Evolutionary conservation across 2,329 filamentous ascomycete genomes (phyloP).

Genomic region (Phyllosticta citriasiana): DNA sequence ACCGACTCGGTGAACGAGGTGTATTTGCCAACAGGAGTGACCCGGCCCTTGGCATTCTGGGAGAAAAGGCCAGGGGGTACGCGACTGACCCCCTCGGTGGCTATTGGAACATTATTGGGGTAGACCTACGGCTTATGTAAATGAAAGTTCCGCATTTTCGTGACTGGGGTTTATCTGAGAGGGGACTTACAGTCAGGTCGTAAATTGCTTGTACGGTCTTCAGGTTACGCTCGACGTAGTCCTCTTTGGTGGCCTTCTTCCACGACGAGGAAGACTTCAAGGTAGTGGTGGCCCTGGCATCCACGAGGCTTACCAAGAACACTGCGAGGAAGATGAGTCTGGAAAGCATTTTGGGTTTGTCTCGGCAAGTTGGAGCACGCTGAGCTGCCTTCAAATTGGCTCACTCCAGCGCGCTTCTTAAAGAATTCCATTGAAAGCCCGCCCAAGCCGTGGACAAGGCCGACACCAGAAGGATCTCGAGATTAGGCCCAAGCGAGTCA

Average conservation of each 20-base stretch:
- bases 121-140: constrained; percentile 15
- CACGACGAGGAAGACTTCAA: neutral
- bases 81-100: constrained; percentile 23
- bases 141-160: neutral
- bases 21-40: constrained; percentile 35
- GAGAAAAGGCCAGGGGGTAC: constrained; percentile 33
- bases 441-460: neutral
- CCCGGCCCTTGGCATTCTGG: constrained; percentile 28
- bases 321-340: neutral
- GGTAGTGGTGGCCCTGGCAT: neutral
- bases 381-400: too few species aligned
- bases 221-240: constrained; percentile 23
- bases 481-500: neutral
- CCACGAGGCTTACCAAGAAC: neutral
- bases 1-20: constrained; percentile 32
- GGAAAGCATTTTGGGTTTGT: neutral
- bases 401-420: neutral
- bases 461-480: neutral
- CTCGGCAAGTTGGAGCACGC: neutral
- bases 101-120: constrained; percentile 29
- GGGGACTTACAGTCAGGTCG: constrained; percentile 25
- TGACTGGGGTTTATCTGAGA: too few species aligned
- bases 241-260: neutral
- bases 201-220: constrained; percentile 31
- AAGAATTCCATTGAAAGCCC: neutral